Evolutionary conservation across 208 protist genomes (phyloP).

Genomic region (Trypanosoma congolense): DNA sequence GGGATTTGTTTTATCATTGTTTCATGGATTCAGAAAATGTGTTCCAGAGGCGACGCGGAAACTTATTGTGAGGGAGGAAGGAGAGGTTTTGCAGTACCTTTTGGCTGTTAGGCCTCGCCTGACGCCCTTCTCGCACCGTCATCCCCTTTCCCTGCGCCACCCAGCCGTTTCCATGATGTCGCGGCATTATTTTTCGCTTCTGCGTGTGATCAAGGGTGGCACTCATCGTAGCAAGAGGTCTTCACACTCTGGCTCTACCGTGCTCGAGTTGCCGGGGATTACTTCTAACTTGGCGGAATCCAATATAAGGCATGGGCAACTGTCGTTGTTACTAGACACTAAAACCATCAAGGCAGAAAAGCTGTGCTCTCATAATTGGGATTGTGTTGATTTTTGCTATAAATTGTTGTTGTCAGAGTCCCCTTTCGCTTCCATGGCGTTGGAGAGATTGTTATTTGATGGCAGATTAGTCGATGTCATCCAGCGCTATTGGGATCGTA

Average conservation of each 20-base stretch:
- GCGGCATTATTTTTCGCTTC: constrained; percentile 53
- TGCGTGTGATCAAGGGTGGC: constrained; percentile 20
- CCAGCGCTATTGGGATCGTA: constrained; percentile 71
- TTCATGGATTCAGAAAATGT: constrained; percentile 51
- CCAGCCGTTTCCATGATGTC: constrained; percentile 77
- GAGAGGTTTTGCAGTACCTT: constrained; percentile 70
- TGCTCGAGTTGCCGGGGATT: too few species aligned
- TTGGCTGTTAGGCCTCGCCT: constrained; percentile 64
- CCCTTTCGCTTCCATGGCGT: constrained; percentile 17
- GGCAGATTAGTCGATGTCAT: constrained; percentile 67
- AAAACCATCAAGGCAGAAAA: constrained; percentile 8
- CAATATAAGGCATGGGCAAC: too few species aligned
- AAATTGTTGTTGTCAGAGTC: constrained; percentile 52
- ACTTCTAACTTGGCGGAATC: too few species aligned
- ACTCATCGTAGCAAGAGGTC: constrained; percentile 3
- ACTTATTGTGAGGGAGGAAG: constrained; percentile 28
- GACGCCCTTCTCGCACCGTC: constrained; percentile 62
- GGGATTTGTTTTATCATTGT: constrained; percentile 34
- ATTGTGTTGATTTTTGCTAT: constrained; percentile 56
- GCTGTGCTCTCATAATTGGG: constrained; percentile 44
- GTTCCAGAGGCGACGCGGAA: constrained; percentile 50
- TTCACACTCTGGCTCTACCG: too few species aligned
- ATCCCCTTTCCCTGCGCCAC: constrained; percentile 66
- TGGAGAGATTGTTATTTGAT: constrained; percentile 31
- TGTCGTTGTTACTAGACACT: background rate